Evolutionary conservation across 441 rosid genomes (phyloP).

Genomic region (Flueggea neowawraea): DNA sequence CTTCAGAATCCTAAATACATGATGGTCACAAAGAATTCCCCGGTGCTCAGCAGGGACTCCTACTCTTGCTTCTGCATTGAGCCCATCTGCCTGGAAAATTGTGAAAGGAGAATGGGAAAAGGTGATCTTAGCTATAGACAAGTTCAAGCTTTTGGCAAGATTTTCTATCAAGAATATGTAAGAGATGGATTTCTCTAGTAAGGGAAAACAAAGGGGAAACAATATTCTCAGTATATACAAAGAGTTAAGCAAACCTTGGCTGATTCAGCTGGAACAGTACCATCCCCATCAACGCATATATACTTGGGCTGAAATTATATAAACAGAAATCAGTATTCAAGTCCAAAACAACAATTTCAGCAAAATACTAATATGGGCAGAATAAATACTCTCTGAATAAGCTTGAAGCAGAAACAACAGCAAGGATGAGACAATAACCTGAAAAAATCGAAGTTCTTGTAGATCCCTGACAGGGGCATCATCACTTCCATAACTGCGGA

Average conservation of each 20-base stretch:
- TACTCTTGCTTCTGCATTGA: constrained; percentile 88
- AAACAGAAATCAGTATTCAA: constrained; percentile 12
- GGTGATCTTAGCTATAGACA: not conserved
- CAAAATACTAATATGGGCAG: not conserved
- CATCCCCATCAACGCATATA: constrained; percentile 90
- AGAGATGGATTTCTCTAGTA: not conserved
- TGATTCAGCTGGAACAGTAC: constrained; percentile 93
- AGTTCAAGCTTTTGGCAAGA: not conserved
- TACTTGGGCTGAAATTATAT: constrained; percentile 61
- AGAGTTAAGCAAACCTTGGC: constrained; percentile 57
- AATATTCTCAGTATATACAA: not conserved
- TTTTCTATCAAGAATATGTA: not conserved
- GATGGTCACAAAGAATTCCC: constrained; percentile 86
- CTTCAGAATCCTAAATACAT: constrained; percentile 76
- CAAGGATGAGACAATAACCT: constrained; percentile 37
- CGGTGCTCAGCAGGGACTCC: constrained; percentile 95
- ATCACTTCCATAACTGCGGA: constrained; percentile 84
- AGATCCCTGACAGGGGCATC: constrained; percentile 61
- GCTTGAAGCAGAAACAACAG: not conserved
- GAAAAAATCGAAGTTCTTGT: constrained; percentile 50
- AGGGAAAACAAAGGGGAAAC: not conserved
- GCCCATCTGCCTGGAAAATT: constrained; percentile 76
- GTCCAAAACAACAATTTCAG: constrained; percentile 3
- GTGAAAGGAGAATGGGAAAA: not conserved
- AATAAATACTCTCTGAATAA: no score